Base-by-base conservation (phyloP, 345 rosid genomes). In the Lumnitzera racemosa region DNA sequence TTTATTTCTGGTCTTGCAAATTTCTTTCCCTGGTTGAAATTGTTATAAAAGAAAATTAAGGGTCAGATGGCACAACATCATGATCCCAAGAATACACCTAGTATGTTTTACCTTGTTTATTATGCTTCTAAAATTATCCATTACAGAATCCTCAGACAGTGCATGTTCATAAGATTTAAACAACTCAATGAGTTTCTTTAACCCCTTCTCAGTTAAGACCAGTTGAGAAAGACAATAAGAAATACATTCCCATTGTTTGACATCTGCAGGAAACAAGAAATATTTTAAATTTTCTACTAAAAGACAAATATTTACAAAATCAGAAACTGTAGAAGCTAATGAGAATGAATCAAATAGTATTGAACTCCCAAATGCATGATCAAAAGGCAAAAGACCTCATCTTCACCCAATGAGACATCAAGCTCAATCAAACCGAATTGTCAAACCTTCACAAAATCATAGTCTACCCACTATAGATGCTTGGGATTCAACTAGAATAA, bases 211-310 rank as follows among this genome's bases (percentile, higher is more conserved):
- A 53, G 97, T 90, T 76, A 90, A 94, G 46, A 92, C 58, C 66
- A 94, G 81, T 72, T 90, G 89, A 50, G 99, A 86, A 70, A 94
- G 97, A 71, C 96, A 94, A 67, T 90, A 94, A 65, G 92, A 88
- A 65, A 90, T 86, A 76, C 77, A 78, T 74, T 94, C 92, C 95
- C 96, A 94, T 68, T 88, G 97, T 65, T 74, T 80, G 64, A 76
- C 64, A 80, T 88, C 99, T 94, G 96, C 82, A 76, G 36, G 56
- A 67, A 55, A 57, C 49, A 15, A 55, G 7, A 13, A 46, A 9
- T 9, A 13, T 52, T 1, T 36, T 36, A 36, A 36, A 5, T 4
- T 36, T 9, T 9, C 43, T 36, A 9, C 10, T 4, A 1, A 7
- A 36, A 36, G 5, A 36, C 43, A 36, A 9, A 36, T 5, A 36